A percentile compares a stretch with the other conserved stretches of the same genome.
These are phyloP conservation scores for Apiospora sp. DNA, from an alignment of 2,329 filamentous ascomycete species.

Conservation along the genomic window DNA sequence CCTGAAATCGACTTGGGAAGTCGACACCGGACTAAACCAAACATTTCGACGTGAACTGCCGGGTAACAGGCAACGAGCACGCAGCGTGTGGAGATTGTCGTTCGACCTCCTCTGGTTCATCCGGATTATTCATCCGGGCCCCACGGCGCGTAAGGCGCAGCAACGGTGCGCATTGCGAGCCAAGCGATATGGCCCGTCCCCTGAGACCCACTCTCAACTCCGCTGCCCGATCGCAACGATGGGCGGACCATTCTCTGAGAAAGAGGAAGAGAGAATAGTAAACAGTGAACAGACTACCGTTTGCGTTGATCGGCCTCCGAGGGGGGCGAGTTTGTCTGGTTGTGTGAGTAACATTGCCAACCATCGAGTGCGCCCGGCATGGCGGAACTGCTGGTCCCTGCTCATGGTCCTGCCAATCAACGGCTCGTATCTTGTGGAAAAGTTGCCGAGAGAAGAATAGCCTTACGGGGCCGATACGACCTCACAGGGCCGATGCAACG, in stretches of 20 bases:
- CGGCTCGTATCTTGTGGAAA: neutral
- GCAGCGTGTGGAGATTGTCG: neutral
- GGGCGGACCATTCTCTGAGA: neutral
- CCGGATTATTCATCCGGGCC: neutral
- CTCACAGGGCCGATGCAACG: neutral
- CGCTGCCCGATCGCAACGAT: neutral
- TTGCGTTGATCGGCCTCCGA: neutral
- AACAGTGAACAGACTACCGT: neutral
- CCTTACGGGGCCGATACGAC: neutral
- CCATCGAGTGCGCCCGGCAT: neutral
- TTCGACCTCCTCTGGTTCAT: neutral
- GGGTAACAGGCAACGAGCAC: neutral
- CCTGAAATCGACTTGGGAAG: neutral
- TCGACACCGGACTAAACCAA: neutral
- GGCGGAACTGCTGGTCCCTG: neutral
- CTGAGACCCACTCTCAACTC: neutral
- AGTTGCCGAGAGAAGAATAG: neutral
- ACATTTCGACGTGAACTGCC: neutral
- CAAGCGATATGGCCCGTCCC: neutral
- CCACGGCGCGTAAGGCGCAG: slow-evolving; percentile 10
- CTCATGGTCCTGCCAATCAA: neutral
- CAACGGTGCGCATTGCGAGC: neutral
- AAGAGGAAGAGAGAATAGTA: neutral
- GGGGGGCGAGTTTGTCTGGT: no score
- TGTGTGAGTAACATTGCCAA: neutral